Base-by-base conservation (phyloP, 192 early-diverging fungal species). In the Podochytrium sp. region DNA sequence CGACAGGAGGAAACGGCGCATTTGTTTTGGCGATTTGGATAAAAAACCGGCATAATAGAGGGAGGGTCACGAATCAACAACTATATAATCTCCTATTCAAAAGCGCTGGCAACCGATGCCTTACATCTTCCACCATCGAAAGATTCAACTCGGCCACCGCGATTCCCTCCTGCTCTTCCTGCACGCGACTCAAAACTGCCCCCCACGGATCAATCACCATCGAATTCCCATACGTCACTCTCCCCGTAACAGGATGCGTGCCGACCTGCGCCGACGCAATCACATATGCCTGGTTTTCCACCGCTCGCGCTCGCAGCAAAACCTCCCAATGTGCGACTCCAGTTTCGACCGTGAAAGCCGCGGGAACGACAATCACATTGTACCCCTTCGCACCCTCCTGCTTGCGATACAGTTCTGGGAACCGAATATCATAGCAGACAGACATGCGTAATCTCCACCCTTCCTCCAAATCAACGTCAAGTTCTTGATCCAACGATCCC, bases 161-260 rank as follows among this genome's bases (percentile, higher is more conserved):
- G 20, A 33, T 39, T 39, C 66, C 66, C 29, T 69, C 66, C 1
- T 10, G 12, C 18, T 55, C 52, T 37, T 41, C 66, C 12, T 34
- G 30, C 29, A 69, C 40, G 34, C 35, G 25, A 29, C 90, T 90
- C 3, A 92, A 43, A 1, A 94, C 82, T 1, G 81, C 77, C 3
- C 93, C 93, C 93, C 93, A 95, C 7, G 93, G 92, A 76, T 93
- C 91, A 23, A 93, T 85, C 59, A 95, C 92, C 90, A 95, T 92
- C 40, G 92, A 81, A 65, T 93, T 83, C 4, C 93, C 93, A 73
- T 88, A 93, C 71, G 91, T 93, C 25, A 75, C 70, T 35, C 93
- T 85, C 25, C 85, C 89, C 30, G 84, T 74, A 77, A 87, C 89
- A 25, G 71, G 71, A 59, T 95, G 93, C 65, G 86, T 82, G 32